Base-by-base conservation (phyloP, 192 early-diverging fungal genomes). In the Funneliformis geosporum region DNA sequence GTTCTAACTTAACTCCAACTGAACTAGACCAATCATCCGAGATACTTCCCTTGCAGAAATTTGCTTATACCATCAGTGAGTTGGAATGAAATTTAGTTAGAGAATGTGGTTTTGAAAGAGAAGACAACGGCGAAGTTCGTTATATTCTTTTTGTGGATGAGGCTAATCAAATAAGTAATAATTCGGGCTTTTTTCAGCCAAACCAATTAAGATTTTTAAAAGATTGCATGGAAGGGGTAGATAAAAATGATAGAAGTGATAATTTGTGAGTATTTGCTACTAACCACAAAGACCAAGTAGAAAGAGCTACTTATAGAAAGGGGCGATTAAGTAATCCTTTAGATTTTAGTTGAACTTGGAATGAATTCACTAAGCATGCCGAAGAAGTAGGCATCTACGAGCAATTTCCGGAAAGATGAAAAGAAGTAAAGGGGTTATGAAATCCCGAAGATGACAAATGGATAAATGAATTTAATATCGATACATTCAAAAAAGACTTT, bases 141-240 rank as follows among this genome's bases (percentile, higher is more conserved):
- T 72, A 72, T 50, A 72, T 72, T 43, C 46, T 72, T 2, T 72
- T 72, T 50, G 70, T 72, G 23, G 70, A 72, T 72, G 70, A 72
- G 44, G 70, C 70, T 21, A n/a, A 72, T 21, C 39, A 72, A 21
- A 47, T 72, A 14, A 23, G 18, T 50, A 72, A 72, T 72, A 72
- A 27, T 55, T 12, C 42, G 1, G 8, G 44, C 16, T 47, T n/a
- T 27, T 14, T 8, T 67, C 8, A 72, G 2, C 44, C 39, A 5
- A 72, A 4, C 44, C 0, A 72, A 21, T 72, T 72, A 47, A 23
- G 39, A n/a, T 72, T 72, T 33, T 72, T 72, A 72, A 72, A 72
- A 47, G 44, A 42, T 21, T 72, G 70, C 44, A 8, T 72, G 16
- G 70, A 72, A 47, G 70, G 70, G 2, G 46, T 72, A 3, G 21